phyloP scores from a whole-genome alignment of 2,329 filamentous ascomycete genomes.

The Onygenales sp. region DNA sequence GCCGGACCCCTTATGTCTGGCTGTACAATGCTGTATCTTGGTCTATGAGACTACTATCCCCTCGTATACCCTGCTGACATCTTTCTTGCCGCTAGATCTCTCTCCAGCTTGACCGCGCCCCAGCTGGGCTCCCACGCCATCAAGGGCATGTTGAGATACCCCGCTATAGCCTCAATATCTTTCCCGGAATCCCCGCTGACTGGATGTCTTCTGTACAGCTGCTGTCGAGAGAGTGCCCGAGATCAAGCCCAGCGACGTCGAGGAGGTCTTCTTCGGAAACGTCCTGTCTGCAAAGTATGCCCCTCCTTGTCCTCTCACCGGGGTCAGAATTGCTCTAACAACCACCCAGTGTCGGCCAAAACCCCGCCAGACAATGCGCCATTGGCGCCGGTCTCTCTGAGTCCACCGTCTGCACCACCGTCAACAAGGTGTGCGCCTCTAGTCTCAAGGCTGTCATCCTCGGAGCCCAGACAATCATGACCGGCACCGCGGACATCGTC shows the following conservation, averaged over 20 bases:
- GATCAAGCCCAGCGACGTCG: constrained; percentile 79
- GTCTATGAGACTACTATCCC: too few relatives aligned
- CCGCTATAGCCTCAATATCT: background rate
- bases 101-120: constrained; percentile 75
- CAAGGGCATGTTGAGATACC: constrained; percentile 54
- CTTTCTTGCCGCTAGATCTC: constrained; percentile 50
- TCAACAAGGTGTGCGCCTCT: constrained; percentile 99
- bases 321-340: background rate
- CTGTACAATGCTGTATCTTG: too few relatives aligned
- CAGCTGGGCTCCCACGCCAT: constrained; percentile 87
- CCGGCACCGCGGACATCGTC: constrained; percentile 83
- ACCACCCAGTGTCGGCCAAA: constrained; percentile 73
- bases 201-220: constrained; percentile 29
- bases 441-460: constrained; percentile 90
- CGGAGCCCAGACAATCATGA: constrained; percentile 94
- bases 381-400: constrained; percentile 78
- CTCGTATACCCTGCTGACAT: constrained; percentile 1
- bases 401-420: constrained; percentile 73
- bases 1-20: background rate
- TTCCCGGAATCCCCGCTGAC: background rate
- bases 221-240: constrained; percentile 78
- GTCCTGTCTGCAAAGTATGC: constrained; percentile 85
- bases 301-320: background rate
- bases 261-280: constrained; percentile 98
- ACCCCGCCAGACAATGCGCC: constrained; percentile 89